Conservation (phyloP, 768 basidiomycete species). For the Porpolomopsis calyptriformis region DNA sequence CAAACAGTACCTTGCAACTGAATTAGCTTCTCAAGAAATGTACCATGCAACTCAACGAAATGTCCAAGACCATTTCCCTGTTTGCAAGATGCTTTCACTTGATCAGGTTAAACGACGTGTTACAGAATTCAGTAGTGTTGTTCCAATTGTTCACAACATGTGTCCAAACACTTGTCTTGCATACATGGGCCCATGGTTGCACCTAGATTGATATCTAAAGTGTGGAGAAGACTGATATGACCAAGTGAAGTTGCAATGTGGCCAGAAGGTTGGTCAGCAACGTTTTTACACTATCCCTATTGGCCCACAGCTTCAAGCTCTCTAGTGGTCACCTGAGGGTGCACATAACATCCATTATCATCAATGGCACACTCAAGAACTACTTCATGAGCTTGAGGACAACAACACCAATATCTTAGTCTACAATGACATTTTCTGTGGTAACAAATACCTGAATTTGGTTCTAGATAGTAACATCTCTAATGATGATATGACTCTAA, state of each 20-base stretch:
- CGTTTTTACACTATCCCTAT: conserved; percentile 28
- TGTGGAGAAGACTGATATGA: conserved; percentile 25
- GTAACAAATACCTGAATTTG: conserved; percentile 19
- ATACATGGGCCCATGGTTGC: conserved; percentile 27
- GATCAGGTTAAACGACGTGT: conserved; percentile 21
- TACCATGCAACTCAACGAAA: conserved; percentile 18
- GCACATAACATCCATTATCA: conserved; percentile 23
- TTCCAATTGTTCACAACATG: conserved; percentile 28
- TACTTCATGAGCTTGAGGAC: conserved; percentile 11
- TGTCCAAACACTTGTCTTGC: conserved; percentile 31
- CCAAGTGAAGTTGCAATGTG: conserved; percentile 10
- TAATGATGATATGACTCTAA: conserved; percentile 21
- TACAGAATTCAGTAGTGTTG: conserved; percentile 24
- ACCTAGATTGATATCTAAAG: conserved; percentile 18
- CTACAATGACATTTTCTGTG: conserved; percentile 24
- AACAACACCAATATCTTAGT: not conserved
- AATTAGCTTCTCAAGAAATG: conserved; percentile 20
- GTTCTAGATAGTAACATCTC: conserved; percentile 14
- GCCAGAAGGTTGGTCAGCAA: conserved; percentile 4
- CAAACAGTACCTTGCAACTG: conserved; percentile 20
- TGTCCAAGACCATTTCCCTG: conserved; percentile 16
- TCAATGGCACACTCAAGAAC: conserved; percentile 11
- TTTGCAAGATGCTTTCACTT: conserved; percentile 19
- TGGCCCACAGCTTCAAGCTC: conserved; percentile 31
- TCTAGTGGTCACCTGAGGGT: conserved; percentile 14